Evolutionary conservation across 2,329 filamentous ascomycete species (phyloP), one percentile per base, ranked within the genome.

Genomic region (Cercospora citrullina): DNA sequence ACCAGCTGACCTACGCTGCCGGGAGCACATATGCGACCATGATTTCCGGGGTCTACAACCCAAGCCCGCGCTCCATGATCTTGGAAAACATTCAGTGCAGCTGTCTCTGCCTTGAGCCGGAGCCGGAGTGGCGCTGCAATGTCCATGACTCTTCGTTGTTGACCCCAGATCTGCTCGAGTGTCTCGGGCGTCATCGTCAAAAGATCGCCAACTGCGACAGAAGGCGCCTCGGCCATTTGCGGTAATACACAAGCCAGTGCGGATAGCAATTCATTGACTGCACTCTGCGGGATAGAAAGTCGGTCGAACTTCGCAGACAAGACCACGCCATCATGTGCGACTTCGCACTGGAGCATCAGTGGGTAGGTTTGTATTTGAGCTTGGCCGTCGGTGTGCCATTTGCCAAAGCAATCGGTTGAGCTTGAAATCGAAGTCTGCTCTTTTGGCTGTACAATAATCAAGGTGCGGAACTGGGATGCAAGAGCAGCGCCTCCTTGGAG

Each of bases 391-490:
- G 8, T 9, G 8, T 48, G 42, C 42, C 42, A 33, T 31, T 31
- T 18, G 39, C 60, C 39, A 83, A 48, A 58, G 77, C 69, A 48
- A 81, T 66, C 3, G 73, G 74, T 8, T 18, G n/a, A 18, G 42
- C n/a, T 48, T n/a, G 42, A 9, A 10, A 48, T n/a, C 16, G 42
- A n/a, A 18, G 42, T 48, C 16, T 48, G 16, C 42, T 48, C 42
- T 18, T 48, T 48, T 18, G 42, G 42, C 18, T 48, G 42, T 18
- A 48, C 42, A 18, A 48, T 18, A 9, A 48, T n/a, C n/a, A 48
- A 18, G n/a, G 42, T 48, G 8, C n/a, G 42, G n/a, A 48, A 48
- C n/a, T 48, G 42, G 7, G 16, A 48, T 9, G 42, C 42, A 48
- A 18, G 42, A 9, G n/a, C 42, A 18, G 42, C 42, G 3, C 7